Percentiles rank a stretch among this genome's conserved stretches.
Conservation (phyloP, 2,329 filamentous ascomycete species). For the Fusarium transvaalense region DNA sequence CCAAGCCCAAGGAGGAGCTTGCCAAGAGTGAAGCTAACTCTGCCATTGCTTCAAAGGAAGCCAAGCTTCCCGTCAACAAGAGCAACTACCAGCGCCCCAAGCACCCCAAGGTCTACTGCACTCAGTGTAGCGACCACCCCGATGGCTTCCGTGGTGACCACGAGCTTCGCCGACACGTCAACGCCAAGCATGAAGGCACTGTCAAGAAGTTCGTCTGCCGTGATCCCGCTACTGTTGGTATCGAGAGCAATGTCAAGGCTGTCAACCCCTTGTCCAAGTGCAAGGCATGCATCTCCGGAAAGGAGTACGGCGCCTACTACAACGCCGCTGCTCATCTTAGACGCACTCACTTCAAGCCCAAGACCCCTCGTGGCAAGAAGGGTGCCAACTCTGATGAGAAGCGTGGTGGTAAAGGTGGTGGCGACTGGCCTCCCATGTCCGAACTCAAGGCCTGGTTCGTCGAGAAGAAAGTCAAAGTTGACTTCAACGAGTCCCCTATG, state of each 20-base stretch:
- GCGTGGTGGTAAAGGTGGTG: slow-evolving; percentile 61
- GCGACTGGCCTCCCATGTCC: slow-evolving; percentile 47
- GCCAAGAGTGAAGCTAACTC: slow-evolving; percentile 11
- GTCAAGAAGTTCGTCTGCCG: slow-evolving; percentile 71
- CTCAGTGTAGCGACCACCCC: slow-evolving; percentile 76
- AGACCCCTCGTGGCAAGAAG: slow-evolving; percentile 61
- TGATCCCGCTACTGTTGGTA: slow-evolving; percentile 61
- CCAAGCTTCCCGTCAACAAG: slow-evolving; percentile 60
- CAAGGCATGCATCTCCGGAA: slow-evolving; percentile 82
- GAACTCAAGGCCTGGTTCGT: slow-evolving; percentile 67
- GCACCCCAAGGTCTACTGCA: slow-evolving; percentile 78
- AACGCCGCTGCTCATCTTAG: slow-evolving; percentile 93
- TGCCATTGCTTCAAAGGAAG: slow-evolving; percentile 52
- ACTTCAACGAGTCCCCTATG: slow-evolving; percentile 54
- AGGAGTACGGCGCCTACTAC: slow-evolving; percentile 91
- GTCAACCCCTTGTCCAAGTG: slow-evolving; percentile 79
- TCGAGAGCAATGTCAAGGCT: slow-evolving; percentile 61
- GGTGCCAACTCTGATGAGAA: slow-evolving; percentile 59
- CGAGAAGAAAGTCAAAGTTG: slow-evolving; percentile 61
- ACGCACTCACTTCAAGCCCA: slow-evolving; percentile 86
- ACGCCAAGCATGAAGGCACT: slow-evolving; percentile 70
- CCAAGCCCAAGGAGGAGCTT: slow-evolving; percentile 56
- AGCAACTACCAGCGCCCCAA: slow-evolving; percentile 70
- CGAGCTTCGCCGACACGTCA: slow-evolving; percentile 78
- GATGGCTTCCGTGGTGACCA: slow-evolving; percentile 89